Conservation (phyloP, 257 asterid species). For the Nicotiana knightiana region DNA sequence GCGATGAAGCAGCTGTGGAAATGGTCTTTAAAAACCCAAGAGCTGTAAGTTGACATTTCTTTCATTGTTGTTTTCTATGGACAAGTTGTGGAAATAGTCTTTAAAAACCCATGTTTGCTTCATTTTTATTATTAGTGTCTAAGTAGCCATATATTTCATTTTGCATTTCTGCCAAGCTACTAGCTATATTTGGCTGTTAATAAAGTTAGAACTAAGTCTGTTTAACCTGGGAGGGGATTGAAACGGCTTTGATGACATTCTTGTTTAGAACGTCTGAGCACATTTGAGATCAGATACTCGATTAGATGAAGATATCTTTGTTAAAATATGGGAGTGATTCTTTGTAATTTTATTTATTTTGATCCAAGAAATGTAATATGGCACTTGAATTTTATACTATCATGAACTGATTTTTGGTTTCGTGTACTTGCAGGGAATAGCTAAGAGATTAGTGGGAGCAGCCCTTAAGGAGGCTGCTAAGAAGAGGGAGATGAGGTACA, state of each 20-base stretch:
- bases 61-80: neutral
- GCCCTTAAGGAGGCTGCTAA: constrained; percentile 2
- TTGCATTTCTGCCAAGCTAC: neutral
- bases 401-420: neutral
- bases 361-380: neutral
- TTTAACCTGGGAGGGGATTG: neutral
- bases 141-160: neutral
- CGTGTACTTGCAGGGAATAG: constrained; percentile 7
- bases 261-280: neutral
- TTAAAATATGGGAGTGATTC: neutral
- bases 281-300: neutral
- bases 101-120: neutral
- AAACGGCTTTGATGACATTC: neutral
- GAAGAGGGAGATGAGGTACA: constrained; percentile 11
- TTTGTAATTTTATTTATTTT: neutral
- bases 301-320: neutral
- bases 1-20: constrained; percentile 27
- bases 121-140: neutral
- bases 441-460: neutral
- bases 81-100: neutral
- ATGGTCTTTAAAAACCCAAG: constrained; percentile 19
- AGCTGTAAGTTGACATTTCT: constrained; percentile 20
- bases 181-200: neutral
- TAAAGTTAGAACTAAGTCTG: neutral
- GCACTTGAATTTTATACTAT: neutral